Evolutionary conservation across 345 rosid species (phyloP).

Genomic region (Acer saccharum): DNA sequence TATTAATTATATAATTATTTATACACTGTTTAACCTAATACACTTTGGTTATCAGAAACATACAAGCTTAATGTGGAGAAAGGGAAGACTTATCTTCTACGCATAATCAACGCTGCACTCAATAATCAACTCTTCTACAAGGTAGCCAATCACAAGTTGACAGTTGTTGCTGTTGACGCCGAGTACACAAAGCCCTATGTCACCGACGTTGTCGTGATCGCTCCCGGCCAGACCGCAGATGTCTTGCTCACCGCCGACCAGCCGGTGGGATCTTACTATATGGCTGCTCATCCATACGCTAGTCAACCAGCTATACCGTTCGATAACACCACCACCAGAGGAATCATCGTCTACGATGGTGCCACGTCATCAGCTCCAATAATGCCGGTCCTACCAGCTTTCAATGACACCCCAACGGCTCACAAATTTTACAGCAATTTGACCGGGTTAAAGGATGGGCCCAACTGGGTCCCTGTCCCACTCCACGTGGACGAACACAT

Average conservation of each 20-base stretch:
- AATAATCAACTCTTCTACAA: constrained; percentile 76
- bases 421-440: constrained; percentile 58
- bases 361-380: constrained; percentile 28
- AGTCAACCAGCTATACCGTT: constrained; percentile 39
- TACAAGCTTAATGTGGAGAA: constrained; percentile 55
- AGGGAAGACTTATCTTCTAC: constrained; percentile 76
- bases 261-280: constrained; percentile 62
- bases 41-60: constrained; percentile 35
- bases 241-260: constrained; percentile 65
- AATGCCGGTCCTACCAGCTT: constrained; percentile 71
- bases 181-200: constrained; percentile 60
- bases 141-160: constrained; percentile 78
- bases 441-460: constrained; percentile 45
- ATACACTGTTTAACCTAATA: not conserved
- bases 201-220: constrained; percentile 60
- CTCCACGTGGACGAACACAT: constrained; percentile 59
- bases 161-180: constrained; percentile 80
- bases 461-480: constrained; percentile 72
- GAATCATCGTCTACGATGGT: constrained; percentile 48
- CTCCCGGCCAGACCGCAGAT: constrained; percentile 83
- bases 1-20: too few relatives aligned
- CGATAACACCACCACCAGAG: constrained; percentile 68
- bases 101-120: constrained; percentile 93
- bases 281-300: constrained; percentile 68
- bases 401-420: constrained; percentile 72